These are phyloP conservation scores for Mimosa pudica DNA, from an alignment of 306 rosid genomes.

Conservation along the genomic window DNA sequence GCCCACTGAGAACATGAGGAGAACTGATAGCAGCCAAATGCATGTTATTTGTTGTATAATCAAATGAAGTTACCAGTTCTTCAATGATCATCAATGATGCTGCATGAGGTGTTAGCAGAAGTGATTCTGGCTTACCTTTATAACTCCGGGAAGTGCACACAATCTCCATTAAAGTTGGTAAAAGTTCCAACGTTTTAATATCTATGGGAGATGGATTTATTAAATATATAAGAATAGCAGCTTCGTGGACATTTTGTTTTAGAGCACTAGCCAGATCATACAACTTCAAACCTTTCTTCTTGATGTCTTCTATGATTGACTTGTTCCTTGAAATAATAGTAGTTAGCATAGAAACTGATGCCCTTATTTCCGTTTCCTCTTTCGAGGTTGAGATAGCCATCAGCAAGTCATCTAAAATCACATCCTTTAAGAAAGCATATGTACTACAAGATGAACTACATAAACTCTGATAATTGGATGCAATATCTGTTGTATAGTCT, in stretches of 20 bases:
- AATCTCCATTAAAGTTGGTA: conserved; percentile 72
- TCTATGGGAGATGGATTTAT: conserved; percentile 78
- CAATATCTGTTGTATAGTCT: conserved; percentile 58
- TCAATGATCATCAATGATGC: conserved; percentile 80
- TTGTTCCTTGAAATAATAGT: conserved; percentile 66
- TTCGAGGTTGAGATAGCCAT: conserved; percentile 67
- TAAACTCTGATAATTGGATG: conserved; percentile 58
- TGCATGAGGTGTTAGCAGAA: conserved; percentile 65
- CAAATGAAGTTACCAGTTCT: conserved; percentile 74
- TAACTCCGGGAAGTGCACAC: conserved; percentile 56
- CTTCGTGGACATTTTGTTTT: conserved; percentile 75
- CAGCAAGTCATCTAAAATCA: conserved; percentile 69
- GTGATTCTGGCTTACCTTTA: conserved; percentile 49
- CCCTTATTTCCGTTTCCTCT: conserved; percentile 68
- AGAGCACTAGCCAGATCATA: conserved; percentile 78
- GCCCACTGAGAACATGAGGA: conserved; percentile 65
- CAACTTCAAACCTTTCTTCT: conserved; percentile 72
- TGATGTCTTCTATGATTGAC: conserved; percentile 66
- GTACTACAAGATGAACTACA: conserved; percentile 51
- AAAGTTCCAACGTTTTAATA: conserved; percentile 62
- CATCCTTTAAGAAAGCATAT: conserved; percentile 62
- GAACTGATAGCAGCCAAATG: conserved; percentile 78
- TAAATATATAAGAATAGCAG: conserved; percentile 68
- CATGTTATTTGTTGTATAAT: conserved; percentile 62
- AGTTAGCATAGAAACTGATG: conserved; percentile 63